Conservation (phyloP, 2,329 filamentous ascomycete species). For the Fusarium albidum region DNA sequence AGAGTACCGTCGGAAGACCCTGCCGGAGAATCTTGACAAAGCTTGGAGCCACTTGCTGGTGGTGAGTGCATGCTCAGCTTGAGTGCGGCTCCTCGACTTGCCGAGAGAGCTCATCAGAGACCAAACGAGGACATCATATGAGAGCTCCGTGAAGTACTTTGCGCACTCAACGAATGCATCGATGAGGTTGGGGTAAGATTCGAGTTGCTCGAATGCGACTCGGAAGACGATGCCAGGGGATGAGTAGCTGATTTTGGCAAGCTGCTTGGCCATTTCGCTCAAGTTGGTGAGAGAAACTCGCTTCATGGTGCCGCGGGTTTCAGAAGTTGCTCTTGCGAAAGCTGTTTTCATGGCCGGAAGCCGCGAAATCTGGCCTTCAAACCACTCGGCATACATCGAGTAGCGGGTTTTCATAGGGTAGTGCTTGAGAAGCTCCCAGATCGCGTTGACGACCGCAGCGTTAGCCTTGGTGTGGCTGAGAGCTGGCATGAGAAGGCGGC, state of each 20-base stretch:
- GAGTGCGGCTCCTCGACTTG: slow-evolving; percentile 69
- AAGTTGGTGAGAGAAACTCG: slow-evolving; percentile 89
- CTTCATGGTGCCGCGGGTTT: slow-evolving; percentile 88
- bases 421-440: slow-evolving; percentile 82
- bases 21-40: slow-evolving; percentile 88
- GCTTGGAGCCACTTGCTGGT: slow-evolving; percentile 94
- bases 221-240: slow-evolving; percentile 92
- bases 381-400: slow-evolving; percentile 94
- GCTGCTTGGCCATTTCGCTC: slow-evolving; percentile 81
- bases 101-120: slow-evolving; percentile 80
- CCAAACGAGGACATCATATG: slow-evolving; percentile 94
- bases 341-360: slow-evolving; percentile 79
- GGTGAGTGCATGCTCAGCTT: slow-evolving; percentile 70
- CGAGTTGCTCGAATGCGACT: slow-evolving; percentile 87
- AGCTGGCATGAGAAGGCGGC: slow-evolving; percentile 84
- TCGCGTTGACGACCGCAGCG: slow-evolving; percentile 82
- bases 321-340: slow-evolving; percentile 77
- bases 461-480: slow-evolving; percentile 88
- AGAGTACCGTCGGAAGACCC: slow-evolving; percentile 86
- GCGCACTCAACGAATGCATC: slow-evolving; percentile 95
- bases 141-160: slow-evolving; percentile 90
- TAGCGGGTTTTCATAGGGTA: slow-evolving; percentile 83
- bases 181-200: slow-evolving; percentile 94
- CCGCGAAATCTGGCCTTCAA: slow-evolving; percentile 78
- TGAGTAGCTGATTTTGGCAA: slow-evolving; percentile 91